Evolutionary conservation across 345 rosid species (phyloP).

Genomic region (Arabidopsis thaliana): TAIR10.1 NC_003071.7:18188001-18188500

Average conservation of each 20-base stretch:
- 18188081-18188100: not conserved
- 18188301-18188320: not conserved
- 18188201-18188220: constrained; percentile 17
- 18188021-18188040: constrained; percentile 8
- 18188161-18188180: constrained; percentile 23
- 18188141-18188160: not conserved
- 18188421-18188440: constrained; percentile 80
- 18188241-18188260: not conserved
- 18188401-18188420: constrained; percentile 59
- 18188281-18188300: not conserved
- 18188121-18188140: not conserved
- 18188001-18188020: not conserved
- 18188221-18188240: not conserved
- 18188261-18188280: not conserved
- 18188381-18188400: not conserved
- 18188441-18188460: constrained; percentile 45
- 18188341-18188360: not conserved
- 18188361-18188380: not conserved
- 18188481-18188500: not conserved
- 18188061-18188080: constrained; percentile 1
- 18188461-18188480: not conserved
- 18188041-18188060: not conserved
- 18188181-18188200: not conserved
- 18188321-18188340: not conserved
- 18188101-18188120: not conserved